A percentile compares a stretch with the other conserved stretches of the same genome.
phyloP scores from a whole-genome alignment of 306 rosid species.

The Cicer pinnatifidum region DNA sequence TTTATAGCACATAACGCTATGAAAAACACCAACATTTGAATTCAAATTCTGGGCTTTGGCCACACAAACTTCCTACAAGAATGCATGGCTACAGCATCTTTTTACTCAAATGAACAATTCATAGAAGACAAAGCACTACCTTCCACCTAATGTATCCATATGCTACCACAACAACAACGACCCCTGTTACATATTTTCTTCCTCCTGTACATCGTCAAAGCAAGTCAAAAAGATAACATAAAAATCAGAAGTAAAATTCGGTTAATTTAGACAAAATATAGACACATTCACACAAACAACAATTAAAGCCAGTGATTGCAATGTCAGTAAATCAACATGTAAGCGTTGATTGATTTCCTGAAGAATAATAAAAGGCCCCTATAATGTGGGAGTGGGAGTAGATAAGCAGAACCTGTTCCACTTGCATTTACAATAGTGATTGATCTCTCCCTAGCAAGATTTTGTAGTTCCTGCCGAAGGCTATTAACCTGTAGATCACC shows the following conservation, averaged over 20 bases:
- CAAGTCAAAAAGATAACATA: constrained; percentile 41
- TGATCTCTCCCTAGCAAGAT: constrained; percentile 58
- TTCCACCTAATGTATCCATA: constrained; percentile 94
- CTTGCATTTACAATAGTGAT: constrained; percentile 67
- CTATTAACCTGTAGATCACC: constrained; percentile 67
- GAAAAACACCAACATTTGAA: constrained; percentile 17
- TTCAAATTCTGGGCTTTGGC: neutral
- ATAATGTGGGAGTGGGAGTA: constrained; percentile 35
- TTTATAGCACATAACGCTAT: neutral
- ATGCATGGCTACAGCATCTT: constrained; percentile 33
- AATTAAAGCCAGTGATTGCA: constrained; percentile 26
- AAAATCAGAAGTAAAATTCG: constrained; percentile 5
- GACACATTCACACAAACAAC: neutral
- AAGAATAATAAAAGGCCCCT: constrained; percentile 14
- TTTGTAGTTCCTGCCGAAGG: constrained; percentile 69
- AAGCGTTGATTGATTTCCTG: constrained; percentile 8
- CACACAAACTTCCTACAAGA: constrained; percentile 27
- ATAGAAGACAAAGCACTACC: constrained; percentile 57
- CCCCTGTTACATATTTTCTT: constrained; percentile 63
- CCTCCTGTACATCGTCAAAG: constrained; percentile 58
- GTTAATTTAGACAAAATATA: constrained; percentile 27
- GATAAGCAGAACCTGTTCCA: constrained; percentile 62
- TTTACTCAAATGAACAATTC: constrained; percentile 32
- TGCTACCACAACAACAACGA: constrained; percentile 72
- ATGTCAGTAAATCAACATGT: constrained; percentile 29